phyloP scores from a whole-genome alignment of 192 early-diverging fungal genomes.

The Phlyctochytrium bullatum region DNA sequence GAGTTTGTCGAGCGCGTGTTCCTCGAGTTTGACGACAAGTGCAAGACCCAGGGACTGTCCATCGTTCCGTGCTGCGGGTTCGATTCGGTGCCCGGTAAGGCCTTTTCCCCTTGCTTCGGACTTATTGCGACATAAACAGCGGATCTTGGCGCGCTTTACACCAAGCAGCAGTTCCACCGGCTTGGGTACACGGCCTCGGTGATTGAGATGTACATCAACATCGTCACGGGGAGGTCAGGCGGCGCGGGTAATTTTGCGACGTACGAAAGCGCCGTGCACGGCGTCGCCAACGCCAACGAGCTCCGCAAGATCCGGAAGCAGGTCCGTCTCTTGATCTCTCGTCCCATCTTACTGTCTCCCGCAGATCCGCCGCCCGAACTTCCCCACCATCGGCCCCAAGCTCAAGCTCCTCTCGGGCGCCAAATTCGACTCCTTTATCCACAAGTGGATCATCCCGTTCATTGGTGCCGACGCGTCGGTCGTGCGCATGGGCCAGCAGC shows the following conservation, averaged over 20 bases:
- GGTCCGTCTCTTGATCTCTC: background rate
- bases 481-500: slow-evolving; percentile 54
- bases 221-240: slow-evolving; percentile 48
- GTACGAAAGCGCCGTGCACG: slow-evolving; percentile 52
- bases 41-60: slow-evolving; percentile 43
- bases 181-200: slow-evolving; percentile 39
- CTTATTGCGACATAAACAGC: too few relatives aligned
- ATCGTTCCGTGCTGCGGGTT: slow-evolving; percentile 67
- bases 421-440: slow-evolving; percentile 14
- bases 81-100: slow-evolving; percentile 60
- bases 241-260: slow-evolving; percentile 59
- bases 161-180: slow-evolving; percentile 48
- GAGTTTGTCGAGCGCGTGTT: slow-evolving; percentile 68
- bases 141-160: slow-evolving; percentile 62
- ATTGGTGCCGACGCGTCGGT: slow-evolving; percentile 31
- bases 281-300: slow-evolving; percentile 21
- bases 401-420: slow-evolving; percentile 43
- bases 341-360: background rate
- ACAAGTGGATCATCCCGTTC: slow-evolving; percentile 26
- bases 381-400: slow-evolving; percentile 40
- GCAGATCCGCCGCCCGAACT: slow-evolving; percentile 9
- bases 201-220: slow-evolving; percentile 60
- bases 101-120: background rate
- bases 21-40: slow-evolving; percentile 50
- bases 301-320: slow-evolving; percentile 27